Base-by-base conservation (phyloP, 2,329 filamentous ascomycete species). In the Colletotrichum chlorophyti region DNA sequence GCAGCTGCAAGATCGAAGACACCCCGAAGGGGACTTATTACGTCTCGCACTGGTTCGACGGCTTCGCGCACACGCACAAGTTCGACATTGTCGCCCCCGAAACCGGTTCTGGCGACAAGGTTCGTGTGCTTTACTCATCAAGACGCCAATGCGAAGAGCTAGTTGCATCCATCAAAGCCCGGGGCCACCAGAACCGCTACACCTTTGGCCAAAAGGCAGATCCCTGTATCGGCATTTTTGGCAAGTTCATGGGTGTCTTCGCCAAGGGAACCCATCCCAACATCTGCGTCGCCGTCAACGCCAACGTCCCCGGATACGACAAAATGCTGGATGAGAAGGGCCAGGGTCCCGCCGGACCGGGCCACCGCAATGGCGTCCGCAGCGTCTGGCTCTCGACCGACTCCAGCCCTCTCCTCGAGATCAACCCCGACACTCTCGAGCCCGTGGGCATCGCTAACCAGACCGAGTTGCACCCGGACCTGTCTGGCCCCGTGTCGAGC, bases 21-120 rank as follows among this genome's bases (percentile, higher is more conserved):
- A 86, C 84, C 1, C 72, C 83, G 3, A 78, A 79, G 4, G 85
- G 86, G n/a, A 83, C 79, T 0, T 87, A 87, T 66, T 76, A 79
- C 27, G 78, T 88, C 11, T 83, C 80, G 1, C 91, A 95, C 70
- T 95, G 91, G 91, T 95, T 95, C 64, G 91, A 95, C 68, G 89
- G 89, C 6, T 86, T 92, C 58, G 83, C 85, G 3, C 84, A 90
- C 53, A 79, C 85, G 1, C 90, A 94, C 73, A 85, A 84, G 24
- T 94, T 94, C 68, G 81, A 91, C 55, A 89, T 94, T 27, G 66
- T 85, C 3, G 69, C 80, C 0, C 53, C 45, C 2, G 64, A 61
- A 2, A 62, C 64, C 3, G 61, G 58, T 24, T 68, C 67, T 6
- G 5, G 60, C 69, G 24, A 26, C 0, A 32, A 23, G 3, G 65